These are phyloP conservation scores for Penicillium nucicola DNA, from an alignment of 495 filamentous ascomycete species.

Conservation along the genomic window DNA sequence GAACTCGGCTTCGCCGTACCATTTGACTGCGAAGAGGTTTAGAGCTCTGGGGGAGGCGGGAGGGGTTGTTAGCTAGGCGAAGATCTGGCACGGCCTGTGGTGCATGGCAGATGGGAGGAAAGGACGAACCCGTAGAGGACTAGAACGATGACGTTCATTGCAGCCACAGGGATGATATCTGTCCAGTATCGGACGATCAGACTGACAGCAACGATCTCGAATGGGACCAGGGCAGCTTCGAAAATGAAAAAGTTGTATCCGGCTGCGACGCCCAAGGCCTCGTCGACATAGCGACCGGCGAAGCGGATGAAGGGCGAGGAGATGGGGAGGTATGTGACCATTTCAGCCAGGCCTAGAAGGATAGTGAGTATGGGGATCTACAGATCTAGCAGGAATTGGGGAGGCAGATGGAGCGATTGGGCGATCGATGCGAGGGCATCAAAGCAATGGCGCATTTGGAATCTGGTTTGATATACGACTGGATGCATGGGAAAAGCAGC, in stretches of 20 bases:
- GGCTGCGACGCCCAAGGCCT: conserved; percentile 54
- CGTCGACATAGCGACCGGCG: conserved; percentile 76
- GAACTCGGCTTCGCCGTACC: conserved; percentile 70
- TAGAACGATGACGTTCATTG: conserved; percentile 42
- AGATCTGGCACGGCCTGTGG: no score
- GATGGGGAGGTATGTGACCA: conserved; percentile 79
- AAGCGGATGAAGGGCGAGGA: conserved; percentile 81
- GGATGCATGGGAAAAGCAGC: neutral
- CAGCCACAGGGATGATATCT: conserved; percentile 40
- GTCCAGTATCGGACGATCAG: conserved; percentile 48
- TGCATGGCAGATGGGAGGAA: neutral
- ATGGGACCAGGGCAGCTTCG: conserved; percentile 41
- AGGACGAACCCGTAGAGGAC: conserved; percentile 50
- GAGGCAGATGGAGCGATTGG: neutral
- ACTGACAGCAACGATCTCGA: conserved; percentile 44
- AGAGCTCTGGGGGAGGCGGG: no score
- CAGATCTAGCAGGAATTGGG: conserved; percentile 3
- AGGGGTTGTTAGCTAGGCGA: neutral
- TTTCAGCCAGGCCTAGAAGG: conserved; percentile 63
- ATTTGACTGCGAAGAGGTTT: conserved; percentile 65
- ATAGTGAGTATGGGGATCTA: conserved; percentile 16
- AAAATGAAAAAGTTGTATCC: conserved; percentile 75
- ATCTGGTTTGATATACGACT: neutral
- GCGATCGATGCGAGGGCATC: neutral
- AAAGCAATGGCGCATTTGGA: conserved; percentile 5